A percentile compares a stretch with the other conserved stretches of the same genome.
Evolutionary conservation across 1,284 basidiomycete species (phyloP).

Genomic region (Leccinum subrobustum): DNA sequence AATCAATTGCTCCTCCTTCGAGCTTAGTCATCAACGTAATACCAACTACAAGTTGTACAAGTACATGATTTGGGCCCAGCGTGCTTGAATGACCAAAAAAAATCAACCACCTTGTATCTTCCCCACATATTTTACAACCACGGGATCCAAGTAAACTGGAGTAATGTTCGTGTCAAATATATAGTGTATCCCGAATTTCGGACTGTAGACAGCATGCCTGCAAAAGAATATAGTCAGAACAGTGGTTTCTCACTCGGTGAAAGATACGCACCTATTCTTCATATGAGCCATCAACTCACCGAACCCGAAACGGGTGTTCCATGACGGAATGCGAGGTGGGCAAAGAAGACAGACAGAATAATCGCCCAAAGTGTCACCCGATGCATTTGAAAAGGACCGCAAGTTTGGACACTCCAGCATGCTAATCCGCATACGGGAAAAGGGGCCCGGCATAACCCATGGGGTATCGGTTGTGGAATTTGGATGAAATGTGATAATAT

Average conservation of each 20-base stretch:
- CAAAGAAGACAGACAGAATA: slow-evolving; percentile 28
- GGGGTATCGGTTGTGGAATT: slow-evolving; percentile 1
- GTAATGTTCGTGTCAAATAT: slow-evolving; percentile 23
- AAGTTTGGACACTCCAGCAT: not conserved
- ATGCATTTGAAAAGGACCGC: not conserved
- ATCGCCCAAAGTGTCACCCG: slow-evolving; percentile 10
- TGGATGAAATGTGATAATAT: slow-evolving; percentile 19
- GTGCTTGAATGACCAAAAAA: not conserved
- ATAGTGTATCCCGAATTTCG: slow-evolving; percentile 23
- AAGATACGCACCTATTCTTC: slow-evolving; percentile 18
- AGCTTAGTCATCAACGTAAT: slow-evolving; percentile 29
- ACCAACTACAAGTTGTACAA: not conserved
- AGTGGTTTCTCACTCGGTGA: not conserved
- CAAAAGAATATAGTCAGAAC: not conserved
- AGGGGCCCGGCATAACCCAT: slow-evolving; percentile 13
- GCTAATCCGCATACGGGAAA: slow-evolving; percentile 1
- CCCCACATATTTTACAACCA: slow-evolving; percentile 3
- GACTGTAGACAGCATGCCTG: slow-evolving; percentile 24
- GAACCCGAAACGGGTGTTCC: slow-evolving; percentile 24
- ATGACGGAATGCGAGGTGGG: slow-evolving; percentile 30
- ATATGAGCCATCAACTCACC: slow-evolving; percentile 23
- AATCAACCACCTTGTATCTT: not conserved
- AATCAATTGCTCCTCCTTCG: not conserved
- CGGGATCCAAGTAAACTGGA: slow-evolving; percentile 18
- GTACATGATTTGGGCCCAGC: not conserved